phyloP scores from a whole-genome alignment of 1,284 basidiomycete species.

The Fomes fomentarius region DNA sequence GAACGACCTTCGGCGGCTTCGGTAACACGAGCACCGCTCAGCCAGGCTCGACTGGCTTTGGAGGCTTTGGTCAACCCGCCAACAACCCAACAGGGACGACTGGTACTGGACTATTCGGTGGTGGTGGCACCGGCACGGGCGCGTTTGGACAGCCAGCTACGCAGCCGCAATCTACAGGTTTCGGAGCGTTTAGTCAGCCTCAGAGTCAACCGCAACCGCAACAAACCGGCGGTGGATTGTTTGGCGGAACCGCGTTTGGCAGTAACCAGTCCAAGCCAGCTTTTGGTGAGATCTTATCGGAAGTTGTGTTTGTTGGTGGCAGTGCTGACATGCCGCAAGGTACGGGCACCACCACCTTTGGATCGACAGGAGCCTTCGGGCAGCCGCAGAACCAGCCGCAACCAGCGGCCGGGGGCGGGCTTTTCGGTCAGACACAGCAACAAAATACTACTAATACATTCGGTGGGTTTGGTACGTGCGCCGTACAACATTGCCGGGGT shows the following conservation, averaged over 20 bases:
- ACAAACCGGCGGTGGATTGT: slow-evolving; percentile 6
- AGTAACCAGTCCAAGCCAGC: slow-evolving; percentile 38
- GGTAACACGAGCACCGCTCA: slow-evolving; percentile 26
- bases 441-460: slow-evolving; percentile 42
- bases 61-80: slow-evolving; percentile 37
- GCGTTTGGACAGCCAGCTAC: slow-evolving; percentile 35
- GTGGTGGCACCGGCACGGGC: no score
- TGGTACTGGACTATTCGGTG: slow-evolving; percentile 45
- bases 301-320: slow-evolving; percentile 33
- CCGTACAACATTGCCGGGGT: background rate
- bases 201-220: slow-evolving; percentile 29
- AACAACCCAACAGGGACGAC: slow-evolving; percentile 23
- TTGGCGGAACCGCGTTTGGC: slow-evolving; percentile 23
- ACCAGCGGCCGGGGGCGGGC: slow-evolving; percentile 33
- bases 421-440: slow-evolving; percentile 49
- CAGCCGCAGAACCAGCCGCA: slow-evolving; percentile 23
- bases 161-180: slow-evolving; percentile 28
- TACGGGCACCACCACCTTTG: slow-evolving; percentile 37
- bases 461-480: slow-evolving; percentile 28
- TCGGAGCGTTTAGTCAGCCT: slow-evolving; percentile 41
- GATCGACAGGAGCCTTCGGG: slow-evolving; percentile 32
- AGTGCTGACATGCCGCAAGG: slow-evolving; percentile 26
- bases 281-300: slow-evolving; percentile 41
- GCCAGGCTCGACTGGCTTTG: slow-evolving; percentile 40
- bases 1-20: slow-evolving; percentile 35